A percentile compares a stretch with the other conserved stretches of the same genome.
These are phyloP conservation scores for Arthroderma uncinatum DNA, from an alignment of 2,329 filamentous ascomycete genomes.

Conservation along the genomic window DNA sequence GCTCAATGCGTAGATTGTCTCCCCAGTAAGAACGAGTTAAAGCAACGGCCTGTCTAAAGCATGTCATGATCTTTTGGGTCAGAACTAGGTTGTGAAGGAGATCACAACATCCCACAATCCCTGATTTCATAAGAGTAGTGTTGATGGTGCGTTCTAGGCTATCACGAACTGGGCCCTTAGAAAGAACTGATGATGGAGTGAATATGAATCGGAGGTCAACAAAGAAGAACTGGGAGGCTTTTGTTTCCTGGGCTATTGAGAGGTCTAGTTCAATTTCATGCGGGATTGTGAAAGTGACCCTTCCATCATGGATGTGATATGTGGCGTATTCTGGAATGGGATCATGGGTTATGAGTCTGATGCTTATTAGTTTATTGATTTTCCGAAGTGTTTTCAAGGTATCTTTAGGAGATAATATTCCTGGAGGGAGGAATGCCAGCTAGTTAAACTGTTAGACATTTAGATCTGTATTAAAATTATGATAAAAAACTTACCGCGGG, in stretches of 20 bases:
- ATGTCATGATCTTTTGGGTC: constrained; percentile 78
- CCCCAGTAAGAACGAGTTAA: constrained; percentile 64
- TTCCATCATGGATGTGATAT: constrained; percentile 71
- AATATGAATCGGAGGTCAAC: constrained; percentile 84
- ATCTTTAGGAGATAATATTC: constrained; percentile 58
- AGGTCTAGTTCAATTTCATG: constrained; percentile 89
- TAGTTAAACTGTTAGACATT: constrained; percentile 23
- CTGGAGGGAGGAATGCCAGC: constrained; percentile 66
- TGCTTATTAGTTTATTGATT: constrained; percentile 70
- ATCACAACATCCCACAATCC: constrained; percentile 69
- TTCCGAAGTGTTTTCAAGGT: constrained; percentile 65
- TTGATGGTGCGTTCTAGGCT: constrained; percentile 65
- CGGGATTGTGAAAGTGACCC: constrained; percentile 73
- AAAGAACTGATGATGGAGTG: constrained; percentile 54
- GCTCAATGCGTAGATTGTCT: constrained; percentile 64
- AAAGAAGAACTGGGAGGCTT: constrained; percentile 78
- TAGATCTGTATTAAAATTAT: background rate
- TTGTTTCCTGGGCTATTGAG: constrained; percentile 76
- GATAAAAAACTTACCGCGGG: constrained; percentile 50
- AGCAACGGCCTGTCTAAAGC: constrained; percentile 63
- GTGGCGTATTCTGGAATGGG: constrained; percentile 68
- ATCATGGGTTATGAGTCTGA: constrained; percentile 77
- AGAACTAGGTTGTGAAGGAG: constrained; percentile 79
- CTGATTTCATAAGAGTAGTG: constrained; percentile 54
- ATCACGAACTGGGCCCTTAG: constrained; percentile 49